These are phyloP conservation scores for Diaporthe sp. DNA, from an alignment of 2,329 filamentous ascomycete genomes.

Conservation along the genomic window DNA sequence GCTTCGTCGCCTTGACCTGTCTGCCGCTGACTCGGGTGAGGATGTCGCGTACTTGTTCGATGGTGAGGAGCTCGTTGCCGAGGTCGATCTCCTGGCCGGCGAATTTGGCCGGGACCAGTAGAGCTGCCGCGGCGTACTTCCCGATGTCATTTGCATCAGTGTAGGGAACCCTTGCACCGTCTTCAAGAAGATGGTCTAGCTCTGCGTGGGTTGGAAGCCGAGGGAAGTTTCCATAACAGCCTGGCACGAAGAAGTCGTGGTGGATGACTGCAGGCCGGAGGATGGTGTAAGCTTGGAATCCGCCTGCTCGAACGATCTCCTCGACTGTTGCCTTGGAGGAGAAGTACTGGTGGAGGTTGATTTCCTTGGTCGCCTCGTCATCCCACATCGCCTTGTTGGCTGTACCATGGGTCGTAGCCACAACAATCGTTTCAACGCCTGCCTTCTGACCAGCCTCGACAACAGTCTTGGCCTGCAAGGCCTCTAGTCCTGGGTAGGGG, in stretches of 20 bases:
- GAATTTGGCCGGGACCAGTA: constrained; percentile 50
- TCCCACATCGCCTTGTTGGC: constrained; percentile 2
- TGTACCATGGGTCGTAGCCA: neutral
- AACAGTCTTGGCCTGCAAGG: constrained; percentile 10
- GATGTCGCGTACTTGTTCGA: constrained; percentile 49
- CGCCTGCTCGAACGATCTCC: neutral
- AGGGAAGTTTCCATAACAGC: constrained; percentile 46
- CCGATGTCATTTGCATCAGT: constrained; percentile 51
- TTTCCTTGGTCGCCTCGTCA: neutral
- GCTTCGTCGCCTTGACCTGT: constrained; percentile 45
- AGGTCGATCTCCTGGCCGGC: constrained; percentile 50
- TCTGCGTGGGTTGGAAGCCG: constrained; percentile 46
- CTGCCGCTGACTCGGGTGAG: constrained; percentile 49
- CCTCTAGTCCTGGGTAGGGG: neutral
- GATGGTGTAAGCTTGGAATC: constrained; percentile 12
- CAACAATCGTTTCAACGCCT: neutral
- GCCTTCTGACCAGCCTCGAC: neutral
- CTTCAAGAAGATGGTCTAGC: constrained; percentile 46
- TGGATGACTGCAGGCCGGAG: constrained; percentile 15
- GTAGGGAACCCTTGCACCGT: constrained; percentile 44
- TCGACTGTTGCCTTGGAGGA: constrained; percentile 11
- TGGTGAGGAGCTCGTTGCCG: constrained; percentile 46
- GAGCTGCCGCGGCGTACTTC: constrained; percentile 50
- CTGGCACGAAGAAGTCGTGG: constrained; percentile 8
- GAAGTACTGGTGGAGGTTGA: constrained; percentile 1